Evolutionary conservation across 306 rosid genomes (phyloP).

Genomic region (Sphenostylis stenocarpa): DNA sequence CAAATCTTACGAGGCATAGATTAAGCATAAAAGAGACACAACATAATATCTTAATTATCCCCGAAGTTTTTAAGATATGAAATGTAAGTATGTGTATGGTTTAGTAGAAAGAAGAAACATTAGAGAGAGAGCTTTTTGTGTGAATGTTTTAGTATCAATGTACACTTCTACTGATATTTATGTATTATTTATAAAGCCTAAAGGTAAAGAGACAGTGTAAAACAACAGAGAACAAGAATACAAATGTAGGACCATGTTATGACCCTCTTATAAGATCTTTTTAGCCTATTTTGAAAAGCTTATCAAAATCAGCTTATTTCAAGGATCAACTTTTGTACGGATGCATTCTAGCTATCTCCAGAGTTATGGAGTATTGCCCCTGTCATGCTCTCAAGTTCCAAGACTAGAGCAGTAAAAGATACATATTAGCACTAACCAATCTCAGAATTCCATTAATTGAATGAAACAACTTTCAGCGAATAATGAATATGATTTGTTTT

Average conservation of each 20-base stretch:
- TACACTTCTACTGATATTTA: background rate
- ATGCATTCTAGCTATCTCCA: background rate
- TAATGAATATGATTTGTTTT: background rate
- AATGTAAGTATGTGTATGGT: background rate
- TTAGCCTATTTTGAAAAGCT: background rate
- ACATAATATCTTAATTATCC: background rate
- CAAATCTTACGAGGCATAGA: background rate
- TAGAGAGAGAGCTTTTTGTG: background rate
- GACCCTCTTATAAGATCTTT: background rate
- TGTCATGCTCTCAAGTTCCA: background rate
- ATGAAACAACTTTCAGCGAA: background rate
- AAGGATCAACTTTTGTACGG: background rate
- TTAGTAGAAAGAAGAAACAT: constrained; percentile 8
- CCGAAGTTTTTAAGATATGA: background rate
- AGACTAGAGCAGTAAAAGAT: background rate
- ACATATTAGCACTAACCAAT: background rate
- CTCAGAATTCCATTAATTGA: background rate
- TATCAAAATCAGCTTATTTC: background rate
- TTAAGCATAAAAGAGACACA: background rate
- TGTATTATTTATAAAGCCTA: background rate
- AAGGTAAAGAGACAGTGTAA: background rate
- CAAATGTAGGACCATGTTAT: background rate
- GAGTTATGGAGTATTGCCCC: background rate
- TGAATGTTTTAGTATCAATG: background rate
- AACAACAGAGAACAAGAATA: background rate